A percentile compares a stretch with the other conserved stretches of the same genome.
Evolutionary conservation across 495 filamentous ascomycete species (phyloP).

Genomic region (Geoglossum glabrum): DNA sequence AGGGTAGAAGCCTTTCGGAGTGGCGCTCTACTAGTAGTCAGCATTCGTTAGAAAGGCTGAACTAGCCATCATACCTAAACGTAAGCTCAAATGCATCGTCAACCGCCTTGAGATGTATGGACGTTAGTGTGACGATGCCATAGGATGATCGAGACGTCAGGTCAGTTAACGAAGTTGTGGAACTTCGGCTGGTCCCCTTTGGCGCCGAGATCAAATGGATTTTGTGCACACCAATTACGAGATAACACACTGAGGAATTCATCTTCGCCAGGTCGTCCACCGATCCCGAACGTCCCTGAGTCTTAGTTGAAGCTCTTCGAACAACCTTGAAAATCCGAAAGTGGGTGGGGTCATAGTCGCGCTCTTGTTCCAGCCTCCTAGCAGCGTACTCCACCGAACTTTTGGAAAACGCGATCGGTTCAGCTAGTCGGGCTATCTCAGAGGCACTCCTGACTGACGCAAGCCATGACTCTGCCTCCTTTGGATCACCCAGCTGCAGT

Average conservation of each 20-base stretch:
- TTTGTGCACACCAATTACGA: conserved; percentile 68
- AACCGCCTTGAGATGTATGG: conserved; percentile 41
- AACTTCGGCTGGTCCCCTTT: conserved; percentile 34
- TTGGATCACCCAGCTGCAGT: conserved; percentile 51
- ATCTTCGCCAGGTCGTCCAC: conserved; percentile 62
- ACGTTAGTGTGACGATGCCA: conserved; percentile 57
- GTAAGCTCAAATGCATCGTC: conserved; percentile 77
- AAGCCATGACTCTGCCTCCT: conserved; percentile 59
- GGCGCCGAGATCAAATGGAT: conserved; percentile 62
- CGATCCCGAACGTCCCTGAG: conserved; percentile 34
- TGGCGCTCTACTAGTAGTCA: conserved; percentile 31
- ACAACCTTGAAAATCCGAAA: conserved; percentile 74
- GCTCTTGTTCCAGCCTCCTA: conserved; percentile 41
- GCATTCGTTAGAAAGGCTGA: not conserved
- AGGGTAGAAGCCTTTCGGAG: conserved; percentile 40
- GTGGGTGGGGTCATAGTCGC: conserved; percentile 46
- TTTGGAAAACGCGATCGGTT: conserved; percentile 34
- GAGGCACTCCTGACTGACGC: conserved; percentile 42
- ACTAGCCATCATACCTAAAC: conserved; percentile 37
- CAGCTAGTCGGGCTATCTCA: conserved; percentile 30
- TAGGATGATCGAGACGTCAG: conserved; percentile 32
- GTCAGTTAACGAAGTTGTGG: conserved; percentile 30
- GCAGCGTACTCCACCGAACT: conserved; percentile 44
- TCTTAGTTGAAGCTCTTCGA: conserved; percentile 42
- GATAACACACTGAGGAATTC: conserved; percentile 54